A percentile compares a stretch with the other conserved stretches of the same genome.
These are phyloP conservation scores for Pistacia vera DNA, from an alignment of 345 rosid genomes.

Conservation along the genomic window DNA sequence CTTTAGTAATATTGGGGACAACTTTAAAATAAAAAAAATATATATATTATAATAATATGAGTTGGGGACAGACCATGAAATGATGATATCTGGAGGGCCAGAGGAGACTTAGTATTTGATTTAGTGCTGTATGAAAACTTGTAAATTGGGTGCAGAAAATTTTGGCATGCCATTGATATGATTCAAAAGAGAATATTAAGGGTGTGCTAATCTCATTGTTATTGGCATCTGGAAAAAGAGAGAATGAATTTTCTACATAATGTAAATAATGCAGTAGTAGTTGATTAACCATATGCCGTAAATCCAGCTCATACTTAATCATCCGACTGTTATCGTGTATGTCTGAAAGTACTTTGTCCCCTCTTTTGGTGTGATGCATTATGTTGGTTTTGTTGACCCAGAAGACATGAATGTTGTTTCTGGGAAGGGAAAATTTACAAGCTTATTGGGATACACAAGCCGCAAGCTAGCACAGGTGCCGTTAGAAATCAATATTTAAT, in stretches of 20 bases:
- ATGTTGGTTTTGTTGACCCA: slow-evolving; percentile 84
- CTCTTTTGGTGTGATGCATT: slow-evolving; percentile 56
- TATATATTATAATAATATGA: too few relatives aligned
- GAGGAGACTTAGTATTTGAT: not conserved
- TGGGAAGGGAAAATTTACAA: slow-evolving; percentile 77
- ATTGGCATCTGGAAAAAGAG: too few relatives aligned
- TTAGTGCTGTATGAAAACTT: too few relatives aligned
- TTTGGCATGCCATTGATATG: too few relatives aligned
- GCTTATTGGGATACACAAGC: slow-evolving; percentile 67
- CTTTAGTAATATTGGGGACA: not conserved
- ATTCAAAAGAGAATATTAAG: too few relatives aligned
- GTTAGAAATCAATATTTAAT: slow-evolving; percentile 14
- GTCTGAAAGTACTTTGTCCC: slow-evolving; percentile 12
- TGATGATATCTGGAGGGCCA: too few relatives aligned
- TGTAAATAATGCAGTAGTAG: not conserved
- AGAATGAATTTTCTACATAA: too few relatives aligned
- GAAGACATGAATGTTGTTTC: slow-evolving; percentile 85
- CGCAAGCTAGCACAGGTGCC: slow-evolving; percentile 95
- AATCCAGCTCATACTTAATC: slow-evolving; percentile 14
- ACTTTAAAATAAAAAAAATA: too few relatives aligned
- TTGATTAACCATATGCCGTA: not conserved
- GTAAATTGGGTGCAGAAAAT: too few relatives aligned
- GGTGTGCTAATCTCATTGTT: not conserved
- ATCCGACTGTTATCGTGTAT: slow-evolving; percentile 14
- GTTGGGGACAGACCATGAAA: not conserved